phyloP scores from a whole-genome alignment of 768 basidiomycete genomes.

The Collybiopsis luxurians region DNA sequence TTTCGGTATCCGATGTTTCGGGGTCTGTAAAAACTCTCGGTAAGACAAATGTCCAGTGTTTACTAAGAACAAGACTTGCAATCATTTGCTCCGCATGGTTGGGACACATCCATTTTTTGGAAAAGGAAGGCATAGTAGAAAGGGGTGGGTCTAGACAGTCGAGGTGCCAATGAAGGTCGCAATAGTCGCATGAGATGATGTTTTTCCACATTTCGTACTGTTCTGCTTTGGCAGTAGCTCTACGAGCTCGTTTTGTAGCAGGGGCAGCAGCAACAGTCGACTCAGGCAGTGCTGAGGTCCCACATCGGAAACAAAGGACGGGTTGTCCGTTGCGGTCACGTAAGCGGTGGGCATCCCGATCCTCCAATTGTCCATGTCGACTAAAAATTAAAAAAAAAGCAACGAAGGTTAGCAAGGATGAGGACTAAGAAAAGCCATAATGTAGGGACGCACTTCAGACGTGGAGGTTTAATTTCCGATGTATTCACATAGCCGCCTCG shows the following conservation, averaged over 20 bases:
- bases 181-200: slow-evolving; percentile 95
- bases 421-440: slow-evolving; percentile 7
- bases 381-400: slow-evolving; percentile 42
- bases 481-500: slow-evolving; percentile 84
- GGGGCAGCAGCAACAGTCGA: slow-evolving; percentile 51
- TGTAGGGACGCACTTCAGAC: slow-evolving; percentile 69
- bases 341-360: slow-evolving; percentile 83
- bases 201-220: slow-evolving; percentile 59
- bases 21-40: slow-evolving; percentile 47
- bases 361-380: slow-evolving; percentile 86
- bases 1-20: slow-evolving; percentile 79
- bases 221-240: slow-evolving; percentile 41
- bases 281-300: slow-evolving; percentile 69
- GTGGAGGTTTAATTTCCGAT: slow-evolving; percentile 71
- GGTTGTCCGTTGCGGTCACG: slow-evolving; percentile 81
- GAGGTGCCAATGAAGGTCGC: slow-evolving; percentile 92
- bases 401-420: slow-evolving; percentile 11
- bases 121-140: slow-evolving; percentile 77
- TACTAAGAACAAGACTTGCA: slow-evolving; percentile 45
- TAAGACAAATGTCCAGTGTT: not conserved
- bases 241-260: slow-evolving; percentile 52
- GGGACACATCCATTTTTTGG: slow-evolving; percentile 99
- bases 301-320: slow-evolving; percentile 90
- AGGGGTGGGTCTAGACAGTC: slow-evolving; percentile 95
- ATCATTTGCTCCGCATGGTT: slow-evolving; percentile 88